Evolutionary conservation across 306 rosid species (phyloP), one percentile per base, ranked within the genome.

Genomic region (Fagus crenata): DNA sequence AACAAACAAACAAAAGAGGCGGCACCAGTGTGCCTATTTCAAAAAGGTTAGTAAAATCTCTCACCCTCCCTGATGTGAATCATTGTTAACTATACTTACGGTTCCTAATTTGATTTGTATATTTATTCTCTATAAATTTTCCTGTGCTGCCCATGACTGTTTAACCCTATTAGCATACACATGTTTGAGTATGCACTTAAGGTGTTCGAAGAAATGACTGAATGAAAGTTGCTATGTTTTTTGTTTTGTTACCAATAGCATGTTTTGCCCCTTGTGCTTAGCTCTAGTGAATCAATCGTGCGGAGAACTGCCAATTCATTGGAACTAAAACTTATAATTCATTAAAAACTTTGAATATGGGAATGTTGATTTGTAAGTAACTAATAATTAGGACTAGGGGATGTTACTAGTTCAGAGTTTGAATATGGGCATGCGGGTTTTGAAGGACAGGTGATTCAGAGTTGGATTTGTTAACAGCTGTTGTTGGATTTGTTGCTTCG

Each of bases 151-250:
- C 18, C n/a, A 64, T 9, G 51, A 46, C 11, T 46, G 14, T 46
- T 46, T 46, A 4, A 46, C 14, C 51, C 14, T 46, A 46, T 46
- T 14, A 46, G 51, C 14, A 9, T 46, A 8, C 51, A 46, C 1
- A 2, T 46, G 43, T 18, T 68, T 33, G 32, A 2, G 53, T 71
- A 8, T 69, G 43, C 6, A 32, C 4, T 9, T 33, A 13, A 70
- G 13, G 42, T 70, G 59, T 70, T 6, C 56, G 74, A 70, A 11
- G 74, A 49, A 71, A 49, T 71, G 41, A 4, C 60, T 49, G 60
- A 71, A 4, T 2, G 51, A 32, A 49, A 37, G 49, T 37, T 37
- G 18, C 17, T 15, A 31, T 8, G 5, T 28, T 31, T 59, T 59
- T 14, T 9, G 70, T 37, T 64, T 37, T 37, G 3, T 33, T 37